These are phyloP conservation scores for Pseudoperonospora humuli DNA, from an alignment of 352 stramenopile genomes.

Conservation along the genomic window DNA sequence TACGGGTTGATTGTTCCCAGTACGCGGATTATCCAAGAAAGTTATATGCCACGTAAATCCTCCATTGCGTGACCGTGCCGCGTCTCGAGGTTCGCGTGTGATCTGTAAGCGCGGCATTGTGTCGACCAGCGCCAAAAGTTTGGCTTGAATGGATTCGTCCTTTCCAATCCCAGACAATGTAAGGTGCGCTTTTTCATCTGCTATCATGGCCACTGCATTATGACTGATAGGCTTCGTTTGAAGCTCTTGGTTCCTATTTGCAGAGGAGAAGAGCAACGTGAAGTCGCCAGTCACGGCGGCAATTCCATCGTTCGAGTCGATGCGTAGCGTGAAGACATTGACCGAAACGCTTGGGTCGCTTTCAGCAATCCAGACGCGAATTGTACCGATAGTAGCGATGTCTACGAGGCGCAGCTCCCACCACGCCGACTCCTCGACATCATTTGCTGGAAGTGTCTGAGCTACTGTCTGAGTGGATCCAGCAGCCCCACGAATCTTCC, in stretches of 20 bases:
- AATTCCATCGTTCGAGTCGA: constrained; percentile 31
- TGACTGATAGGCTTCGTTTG: constrained; percentile 31
- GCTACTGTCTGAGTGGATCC: constrained; percentile 44
- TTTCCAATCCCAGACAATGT: constrained; percentile 30
- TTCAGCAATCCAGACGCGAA: constrained; percentile 46
- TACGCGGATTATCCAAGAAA: constrained; percentile 37
- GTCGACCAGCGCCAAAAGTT: constrained; percentile 29
- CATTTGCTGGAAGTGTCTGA: constrained; percentile 25
- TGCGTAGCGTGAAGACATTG: constrained; percentile 21
- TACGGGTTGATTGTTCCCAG: constrained; percentile 6
- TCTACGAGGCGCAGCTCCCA: constrained; percentile 61
- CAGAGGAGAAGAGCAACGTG: constrained; percentile 29
- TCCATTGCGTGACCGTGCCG: constrained; percentile 25
- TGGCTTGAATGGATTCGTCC: constrained; percentile 49
- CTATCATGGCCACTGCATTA: constrained; percentile 48
- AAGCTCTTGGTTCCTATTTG: constrained; percentile 12
- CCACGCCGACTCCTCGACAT: constrained; percentile 37
- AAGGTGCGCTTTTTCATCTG: constrained; percentile 42
- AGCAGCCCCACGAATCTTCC: constrained; percentile 28
- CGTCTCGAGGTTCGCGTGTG: constrained; percentile 31
- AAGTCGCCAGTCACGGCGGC: constrained; percentile 34
- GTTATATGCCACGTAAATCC: constrained; percentile 66
- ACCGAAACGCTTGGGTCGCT: constrained; percentile 19
- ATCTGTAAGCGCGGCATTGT: constrained; percentile 34
- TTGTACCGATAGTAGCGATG: constrained; percentile 36